Conservation (phyloP, 768 basidiomycete genomes). For the Amanita phalloides region DNA sequence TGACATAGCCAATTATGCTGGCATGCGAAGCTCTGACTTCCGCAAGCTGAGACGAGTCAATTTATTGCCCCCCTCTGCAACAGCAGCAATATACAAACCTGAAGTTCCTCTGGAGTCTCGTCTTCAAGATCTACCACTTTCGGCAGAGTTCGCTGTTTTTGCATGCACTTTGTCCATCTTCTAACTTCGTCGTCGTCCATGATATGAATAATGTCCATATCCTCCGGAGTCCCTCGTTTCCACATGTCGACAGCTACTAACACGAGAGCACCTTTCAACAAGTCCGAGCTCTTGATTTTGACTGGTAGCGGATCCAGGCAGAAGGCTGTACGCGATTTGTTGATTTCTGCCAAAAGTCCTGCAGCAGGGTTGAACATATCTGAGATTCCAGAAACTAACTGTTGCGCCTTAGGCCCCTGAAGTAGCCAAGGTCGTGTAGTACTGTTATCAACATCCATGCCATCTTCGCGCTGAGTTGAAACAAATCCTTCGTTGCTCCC, state of each 20-base stretch:
- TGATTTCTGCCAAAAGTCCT: constrained; percentile 42
- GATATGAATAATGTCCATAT: constrained; percentile 64
- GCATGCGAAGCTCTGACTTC: constrained; percentile 28
- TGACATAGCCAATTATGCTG: constrained; percentile 69
- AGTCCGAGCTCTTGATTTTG: constrained; percentile 23
- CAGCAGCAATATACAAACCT: constrained; percentile 10
- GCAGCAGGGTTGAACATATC: constrained; percentile 28
- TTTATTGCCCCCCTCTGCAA: neutral
- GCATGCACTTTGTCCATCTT: constrained; percentile 31
- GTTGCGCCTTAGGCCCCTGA: constrained; percentile 38
- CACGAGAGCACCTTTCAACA: constrained; percentile 56
- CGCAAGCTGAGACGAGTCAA: constrained; percentile 27
- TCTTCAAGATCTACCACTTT: constrained; percentile 8
- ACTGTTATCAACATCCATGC: constrained; percentile 13
- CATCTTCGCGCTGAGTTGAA: constrained; percentile 46
- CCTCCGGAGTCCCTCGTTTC: constrained; percentile 61
- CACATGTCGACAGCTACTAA: constrained; percentile 53
- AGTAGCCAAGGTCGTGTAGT: constrained; percentile 55
- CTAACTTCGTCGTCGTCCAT: constrained; percentile 43
- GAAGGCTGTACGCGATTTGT: constrained; percentile 48
- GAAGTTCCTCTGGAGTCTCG: constrained; percentile 19
- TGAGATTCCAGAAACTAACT: constrained; percentile 31
- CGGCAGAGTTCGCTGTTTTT: constrained; percentile 4
- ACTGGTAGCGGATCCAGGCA: constrained; percentile 27
- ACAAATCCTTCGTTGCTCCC: constrained; percentile 24